Conservation (phyloP, 148 eudicot species). For the Polygonum maritimum region DNA sequence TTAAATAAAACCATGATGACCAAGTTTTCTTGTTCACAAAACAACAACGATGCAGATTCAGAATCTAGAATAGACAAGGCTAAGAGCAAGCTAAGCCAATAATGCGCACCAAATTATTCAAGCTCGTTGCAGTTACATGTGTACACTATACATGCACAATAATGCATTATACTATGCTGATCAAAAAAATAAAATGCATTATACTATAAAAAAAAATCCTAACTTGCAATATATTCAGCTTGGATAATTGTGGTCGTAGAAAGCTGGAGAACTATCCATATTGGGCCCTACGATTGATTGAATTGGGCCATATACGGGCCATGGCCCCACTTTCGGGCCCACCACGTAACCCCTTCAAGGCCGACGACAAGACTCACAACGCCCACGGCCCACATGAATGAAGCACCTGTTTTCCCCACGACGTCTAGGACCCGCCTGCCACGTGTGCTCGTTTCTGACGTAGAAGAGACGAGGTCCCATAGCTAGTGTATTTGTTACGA, state of each 20-base stretch:
- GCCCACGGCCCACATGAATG: background rate
- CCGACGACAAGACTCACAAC: background rate
- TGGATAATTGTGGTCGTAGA: background rate
- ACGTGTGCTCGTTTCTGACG: background rate
- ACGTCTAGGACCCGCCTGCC: background rate
- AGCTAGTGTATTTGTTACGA: background rate
- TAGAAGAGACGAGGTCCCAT: background rate
- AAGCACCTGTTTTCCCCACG: background rate
- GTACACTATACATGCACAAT: background rate
- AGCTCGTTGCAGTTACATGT: background rate
- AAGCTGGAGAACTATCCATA: background rate
- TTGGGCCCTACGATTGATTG: background rate
- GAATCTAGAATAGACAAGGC: background rate
- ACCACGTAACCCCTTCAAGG: background rate
- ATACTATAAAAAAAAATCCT: background rate
- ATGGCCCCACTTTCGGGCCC: conserved; percentile 5
- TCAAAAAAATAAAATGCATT: too few species aligned
- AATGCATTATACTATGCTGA: background rate
- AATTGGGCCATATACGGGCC: background rate
- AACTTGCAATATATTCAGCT: background rate
- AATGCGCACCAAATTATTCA: background rate
- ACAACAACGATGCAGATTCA: background rate
- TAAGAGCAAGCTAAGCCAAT: background rate
- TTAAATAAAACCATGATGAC: background rate
- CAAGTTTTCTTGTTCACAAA: background rate